Evolutionary conservation across 768 basidiomycete species (phyloP).

Genomic region (Nidula microcarpa): DNA sequence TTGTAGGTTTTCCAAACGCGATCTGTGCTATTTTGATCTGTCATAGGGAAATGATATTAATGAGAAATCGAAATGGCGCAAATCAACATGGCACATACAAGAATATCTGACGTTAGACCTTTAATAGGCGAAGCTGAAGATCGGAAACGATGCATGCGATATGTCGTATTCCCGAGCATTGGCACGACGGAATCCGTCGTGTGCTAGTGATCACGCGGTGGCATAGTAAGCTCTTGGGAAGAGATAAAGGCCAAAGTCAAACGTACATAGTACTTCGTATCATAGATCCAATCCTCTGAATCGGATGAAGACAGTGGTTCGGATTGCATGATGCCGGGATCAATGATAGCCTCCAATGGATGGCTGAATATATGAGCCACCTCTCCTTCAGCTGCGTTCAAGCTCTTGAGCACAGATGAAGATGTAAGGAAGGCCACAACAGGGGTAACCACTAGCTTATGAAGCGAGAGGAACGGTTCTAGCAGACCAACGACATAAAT

Average conservation of each 20-base stretch:
- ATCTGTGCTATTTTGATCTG: slow-evolving; percentile 69
- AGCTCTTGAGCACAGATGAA: slow-evolving; percentile 40
- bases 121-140: slow-evolving; percentile 77
- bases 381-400: slow-evolving; percentile 61
- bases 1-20: slow-evolving; percentile 48
- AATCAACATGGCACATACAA: slow-evolving; percentile 41
- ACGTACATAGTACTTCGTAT: slow-evolving; percentile 69
- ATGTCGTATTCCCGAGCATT: slow-evolving; percentile 48
- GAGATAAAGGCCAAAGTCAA: not conserved
- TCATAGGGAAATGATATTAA: not conserved
- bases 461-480: slow-evolving; percentile 67
- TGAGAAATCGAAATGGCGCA: not conserved
- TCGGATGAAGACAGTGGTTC: slow-evolving; percentile 54
- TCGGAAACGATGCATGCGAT: slow-evolving; percentile 84
- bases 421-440: slow-evolving; percentile 70
- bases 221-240: not conserved
- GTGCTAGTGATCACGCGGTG: slow-evolving; percentile 26
- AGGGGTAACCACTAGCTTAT: slow-evolving; percentile 71
- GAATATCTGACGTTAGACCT: slow-evolving; percentile 79
- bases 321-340: slow-evolving; percentile 45
- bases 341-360: slow-evolving; percentile 69
- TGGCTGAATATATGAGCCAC: slow-evolving; percentile 81
- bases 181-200: slow-evolving; percentile 47
- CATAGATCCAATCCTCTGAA: slow-evolving; percentile 77
- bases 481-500: slow-evolving; percentile 60